Percentiles rank a stretch among this genome's conserved stretches.
phyloP scores from a whole-genome alignment of 2,329 filamentous ascomycete genomes.

The Polytolypa hystricis region DNA sequence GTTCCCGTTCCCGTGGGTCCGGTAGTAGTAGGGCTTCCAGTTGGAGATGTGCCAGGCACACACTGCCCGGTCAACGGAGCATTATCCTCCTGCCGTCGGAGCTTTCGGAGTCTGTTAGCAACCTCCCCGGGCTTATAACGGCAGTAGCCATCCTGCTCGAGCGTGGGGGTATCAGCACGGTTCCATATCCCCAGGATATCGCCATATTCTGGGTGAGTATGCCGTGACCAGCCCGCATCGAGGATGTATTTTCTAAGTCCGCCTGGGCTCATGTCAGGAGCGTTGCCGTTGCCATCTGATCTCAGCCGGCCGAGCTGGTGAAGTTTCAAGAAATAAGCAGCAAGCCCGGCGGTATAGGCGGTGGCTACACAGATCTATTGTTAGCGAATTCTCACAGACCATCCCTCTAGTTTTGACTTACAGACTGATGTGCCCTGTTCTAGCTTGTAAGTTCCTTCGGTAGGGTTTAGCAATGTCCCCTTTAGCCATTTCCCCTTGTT shows the following conservation, averaged over 20 bases:
- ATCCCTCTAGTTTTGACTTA: conserved; percentile 3
- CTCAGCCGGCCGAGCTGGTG: conserved; percentile 6
- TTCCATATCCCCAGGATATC: conserved; percentile 6
- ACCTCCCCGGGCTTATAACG: conserved; percentile 1
- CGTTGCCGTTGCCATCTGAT: conserved; percentile 3
- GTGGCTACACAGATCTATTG: conserved; percentile 3
- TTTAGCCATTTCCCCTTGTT: conserved; percentile 4
- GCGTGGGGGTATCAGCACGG: neutral
- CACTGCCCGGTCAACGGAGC: neutral
- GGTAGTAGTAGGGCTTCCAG: neutral
- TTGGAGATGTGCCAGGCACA: neutral
- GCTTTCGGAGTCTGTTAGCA: neutral
- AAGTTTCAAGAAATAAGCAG: conserved; percentile 9
- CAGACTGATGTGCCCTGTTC: conserved; percentile 4
- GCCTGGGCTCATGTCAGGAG: conserved; percentile 9
- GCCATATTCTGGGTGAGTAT: neutral
- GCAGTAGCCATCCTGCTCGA: conserved; percentile 3
- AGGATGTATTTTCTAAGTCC: conserved; percentile 6
- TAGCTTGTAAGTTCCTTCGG: conserved; percentile 2
- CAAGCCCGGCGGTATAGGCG: conserved; percentile 7
- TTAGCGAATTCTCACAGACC: conserved; percentile 1
- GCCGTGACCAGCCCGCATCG: conserved; percentile 6
- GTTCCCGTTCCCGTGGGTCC: neutral
- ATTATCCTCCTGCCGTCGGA: conserved; percentile 2
- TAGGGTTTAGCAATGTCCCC: neutral